Base-by-base conservation (phyloP, 148 eudicot species). In the Agrostemma githago region DNA sequence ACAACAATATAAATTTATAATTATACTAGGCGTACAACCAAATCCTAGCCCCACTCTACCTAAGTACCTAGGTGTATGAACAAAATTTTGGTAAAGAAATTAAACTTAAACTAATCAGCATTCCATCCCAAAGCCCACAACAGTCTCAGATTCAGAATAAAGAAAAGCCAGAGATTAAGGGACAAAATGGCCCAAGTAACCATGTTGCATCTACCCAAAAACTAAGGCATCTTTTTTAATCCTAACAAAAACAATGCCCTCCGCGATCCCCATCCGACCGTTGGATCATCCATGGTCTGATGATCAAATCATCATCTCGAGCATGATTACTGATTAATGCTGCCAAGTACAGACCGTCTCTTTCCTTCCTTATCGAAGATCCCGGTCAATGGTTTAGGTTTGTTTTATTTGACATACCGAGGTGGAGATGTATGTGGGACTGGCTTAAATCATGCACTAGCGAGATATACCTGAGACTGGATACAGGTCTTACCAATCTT, bases 381-480 rank as follows among this genome's bases (percentile, higher is more conserved):
- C 15, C 14, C 9, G 14, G 12, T 48, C 4, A 10, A 2, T 48
- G 8, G 54, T 43, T 43, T 43, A 7, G 0, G 34, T 26, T 26
- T 26, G 34, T 26, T 26, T 26, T 26, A 26, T 26, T 26, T 26
- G 34, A 26, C 34, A 26, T 26, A 26, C 34, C 46, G 46, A 43
- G 46, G 46, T 7, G 46, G 8, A 43, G 8, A 43, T 43, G 8
- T 8, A 48, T 11, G 14, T 48, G 12, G 54, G 12, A 48, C 15
- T 51, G 19, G 26, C 16, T 19, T 46, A 40, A 37, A 21, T 69
- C 59, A 75, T 37, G 73, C 72, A 68, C 80, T 78, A 41, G 85
- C 71, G 63, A 94, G 86, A 74, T 91, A 95, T 20, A 95, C 98
- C 79, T 86, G 96, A 56, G 87, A 87, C 75, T 95, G 98, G 43